Conservation (phyloP, 768 basidiomycete species). For the Panus rudis region DNA sequence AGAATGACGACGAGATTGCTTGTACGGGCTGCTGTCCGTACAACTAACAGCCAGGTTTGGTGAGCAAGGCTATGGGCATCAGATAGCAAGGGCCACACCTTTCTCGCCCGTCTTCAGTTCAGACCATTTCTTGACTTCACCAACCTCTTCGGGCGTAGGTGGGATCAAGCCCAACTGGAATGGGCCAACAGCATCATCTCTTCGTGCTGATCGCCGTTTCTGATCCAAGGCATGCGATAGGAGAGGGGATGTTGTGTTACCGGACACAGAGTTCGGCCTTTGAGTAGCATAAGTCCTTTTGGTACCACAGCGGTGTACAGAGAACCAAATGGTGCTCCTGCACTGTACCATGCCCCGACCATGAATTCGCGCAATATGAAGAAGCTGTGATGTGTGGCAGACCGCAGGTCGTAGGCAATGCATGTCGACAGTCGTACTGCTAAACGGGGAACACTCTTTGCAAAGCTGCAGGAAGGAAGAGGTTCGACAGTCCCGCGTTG, state of each 20-base stretch:
- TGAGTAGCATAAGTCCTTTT: conserved; percentile 40
- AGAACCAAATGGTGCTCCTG: too few species aligned
- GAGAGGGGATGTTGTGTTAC: conserved; percentile 34
- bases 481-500: too few species aligned
- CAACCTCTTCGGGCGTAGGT: conserved; percentile 42
- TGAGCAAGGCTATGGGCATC: background rate
- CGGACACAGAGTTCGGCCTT: too few species aligned
- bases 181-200: conserved; percentile 65
- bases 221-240: conserved; percentile 64
- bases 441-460: too few species aligned
- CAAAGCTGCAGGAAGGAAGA: too few species aligned
- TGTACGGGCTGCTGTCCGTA: conserved; percentile 45
- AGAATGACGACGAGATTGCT: conserved; percentile 50
- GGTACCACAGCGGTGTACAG: background rate
- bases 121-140: conserved; percentile 68
- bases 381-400: too few species aligned
- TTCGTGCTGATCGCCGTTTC: conserved; percentile 32
- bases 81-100: conserved; percentile 34
- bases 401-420: too few species aligned
- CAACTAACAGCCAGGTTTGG: conserved; percentile 29
- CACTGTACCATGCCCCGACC: too few species aligned
- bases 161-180: conserved; percentile 69
- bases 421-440: too few species aligned
- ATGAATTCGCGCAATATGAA: too few species aligned
- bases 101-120: conserved; percentile 73